Conservation (phyloP, 2,329 filamentous ascomycete genomes). For the Neonectria ditissima region DNA sequence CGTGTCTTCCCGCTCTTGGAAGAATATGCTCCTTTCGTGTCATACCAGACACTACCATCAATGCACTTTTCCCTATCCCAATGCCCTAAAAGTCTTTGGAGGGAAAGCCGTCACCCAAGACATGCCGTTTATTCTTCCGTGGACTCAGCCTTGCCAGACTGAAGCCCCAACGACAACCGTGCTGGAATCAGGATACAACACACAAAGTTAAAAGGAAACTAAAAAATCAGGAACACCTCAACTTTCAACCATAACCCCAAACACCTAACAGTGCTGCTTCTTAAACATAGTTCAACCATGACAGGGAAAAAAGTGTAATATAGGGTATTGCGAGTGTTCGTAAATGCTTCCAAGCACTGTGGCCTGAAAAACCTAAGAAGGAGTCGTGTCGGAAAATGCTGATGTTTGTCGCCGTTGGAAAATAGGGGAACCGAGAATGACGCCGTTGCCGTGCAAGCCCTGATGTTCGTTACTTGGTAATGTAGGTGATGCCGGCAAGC, state of each 20-base stretch:
- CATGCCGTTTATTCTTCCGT: neutral
- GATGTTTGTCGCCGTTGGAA: neutral
- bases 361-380: conserved; percentile 22
- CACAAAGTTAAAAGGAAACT: conserved; percentile 12
- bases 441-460: neutral
- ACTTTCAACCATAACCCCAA: conserved; percentile 17
- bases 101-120: neutral
- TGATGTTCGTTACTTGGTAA: neutral
- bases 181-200: conserved; percentile 30
- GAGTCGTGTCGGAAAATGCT: neutral
- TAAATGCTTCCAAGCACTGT: conserved; percentile 35
- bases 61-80: neutral
- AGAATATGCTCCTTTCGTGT: neutral
- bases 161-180: neutral
- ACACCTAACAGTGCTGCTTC: conserved; percentile 41
- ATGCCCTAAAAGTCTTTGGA: neutral
- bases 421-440: neutral
- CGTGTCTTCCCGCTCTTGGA: neutral
- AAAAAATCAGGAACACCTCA: neutral
- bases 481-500: no score
- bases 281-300: conserved; percentile 3
- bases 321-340: conserved; percentile 37
- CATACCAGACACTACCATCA: neutral
- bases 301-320: conserved; percentile 19
- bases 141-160: neutral